These are phyloP conservation scores for Pezicula neosporulosa DNA, from an alignment of 2,329 filamentous ascomycete species.

Conservation along the genomic window DNA sequence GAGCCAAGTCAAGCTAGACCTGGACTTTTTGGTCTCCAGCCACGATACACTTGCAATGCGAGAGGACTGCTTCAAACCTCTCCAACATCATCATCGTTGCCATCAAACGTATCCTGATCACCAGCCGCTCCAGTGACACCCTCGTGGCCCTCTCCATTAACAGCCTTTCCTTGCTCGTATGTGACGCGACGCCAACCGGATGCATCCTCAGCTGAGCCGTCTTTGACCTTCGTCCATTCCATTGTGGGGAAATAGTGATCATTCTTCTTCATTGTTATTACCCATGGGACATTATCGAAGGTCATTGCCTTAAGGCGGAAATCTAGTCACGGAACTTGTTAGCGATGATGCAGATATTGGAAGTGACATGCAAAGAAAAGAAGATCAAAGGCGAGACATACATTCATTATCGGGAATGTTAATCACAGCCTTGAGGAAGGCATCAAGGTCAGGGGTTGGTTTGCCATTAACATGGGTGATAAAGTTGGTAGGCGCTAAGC, in stretches of 20 bases:
- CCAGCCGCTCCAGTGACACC: conserved; percentile 25
- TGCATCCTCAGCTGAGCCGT: conserved; percentile 27
- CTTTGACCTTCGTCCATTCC: conserved; percentile 65
- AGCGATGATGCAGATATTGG: background rate
- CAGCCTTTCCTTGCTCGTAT: conserved; percentile 52
- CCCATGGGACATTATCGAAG: conserved; percentile 97
- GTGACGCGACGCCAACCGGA: conserved; percentile 63
- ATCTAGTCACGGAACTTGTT: conserved; percentile 44
- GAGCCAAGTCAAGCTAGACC: too few relatives aligned
- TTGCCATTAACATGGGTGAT: conserved; percentile 93
- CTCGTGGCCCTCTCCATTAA: conserved; percentile 48
- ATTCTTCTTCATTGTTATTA: conserved; percentile 99
- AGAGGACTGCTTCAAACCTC: background rate
- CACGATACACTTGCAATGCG: background rate
- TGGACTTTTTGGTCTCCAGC: background rate
- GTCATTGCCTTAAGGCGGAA: conserved; percentile 97
- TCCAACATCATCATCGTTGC: background rate
- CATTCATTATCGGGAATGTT: conserved; percentile 94
- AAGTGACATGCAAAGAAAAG: conserved; percentile 8
- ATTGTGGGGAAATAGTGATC: conserved; percentile 86
- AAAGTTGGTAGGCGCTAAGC: conserved; percentile 93
- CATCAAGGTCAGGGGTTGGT: conserved; percentile 75
- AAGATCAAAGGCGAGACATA: conserved; percentile 34
- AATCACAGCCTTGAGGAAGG: conserved; percentile 77
- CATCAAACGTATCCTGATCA: conserved; percentile 6